Conservation (phyloP, 2,329 filamentous ascomycete species). For the Ophiostoma triangulosporum region DNA sequence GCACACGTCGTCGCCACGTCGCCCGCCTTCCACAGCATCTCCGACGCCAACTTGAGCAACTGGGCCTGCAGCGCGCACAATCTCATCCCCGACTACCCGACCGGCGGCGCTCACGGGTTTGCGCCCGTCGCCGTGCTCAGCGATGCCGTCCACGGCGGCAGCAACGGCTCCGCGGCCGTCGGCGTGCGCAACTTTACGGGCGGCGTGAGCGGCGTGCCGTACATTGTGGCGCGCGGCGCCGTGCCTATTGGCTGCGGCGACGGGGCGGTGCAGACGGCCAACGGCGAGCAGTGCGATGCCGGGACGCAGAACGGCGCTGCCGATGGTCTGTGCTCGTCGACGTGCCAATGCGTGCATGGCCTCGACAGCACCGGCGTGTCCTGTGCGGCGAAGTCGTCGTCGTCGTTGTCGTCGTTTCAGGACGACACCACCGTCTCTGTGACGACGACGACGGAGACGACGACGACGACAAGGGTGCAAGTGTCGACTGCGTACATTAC, state of each 20-base stretch:
- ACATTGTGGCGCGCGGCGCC: conserved; percentile 28
- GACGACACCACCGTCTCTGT: no score
- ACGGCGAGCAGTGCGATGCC: conserved; percentile 28
- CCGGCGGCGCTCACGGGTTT: conserved; percentile 22
- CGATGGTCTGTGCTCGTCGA: conserved; percentile 24
- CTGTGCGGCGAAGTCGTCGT: not conserved
- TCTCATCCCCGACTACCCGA: conserved; percentile 26
- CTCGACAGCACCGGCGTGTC: not conserved
- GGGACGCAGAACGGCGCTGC: conserved; percentile 20
- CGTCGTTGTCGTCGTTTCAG: not conserved
- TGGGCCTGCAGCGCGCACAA: conserved; percentile 31
- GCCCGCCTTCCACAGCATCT: conserved; percentile 20
- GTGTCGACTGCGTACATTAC: not conserved
- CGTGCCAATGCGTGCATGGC: conserved; percentile 23
- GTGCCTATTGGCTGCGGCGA: conserved; percentile 28
- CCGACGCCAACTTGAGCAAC: conserved; percentile 25
- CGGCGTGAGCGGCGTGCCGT: conserved; percentile 25
- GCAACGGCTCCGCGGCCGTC: conserved; percentile 16
- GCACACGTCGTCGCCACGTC: conserved; percentile 25
- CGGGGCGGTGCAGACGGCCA: conserved; percentile 18
- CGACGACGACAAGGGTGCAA: not conserved
- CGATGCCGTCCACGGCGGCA: conserved; percentile 14
- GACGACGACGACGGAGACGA: not conserved
- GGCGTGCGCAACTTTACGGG: conserved; percentile 24
- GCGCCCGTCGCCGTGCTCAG: conserved; percentile 27